Evolutionary conservation across 805 yeast genomes (phyloP).

Genomic region (Teunomyces cretensis): DNA sequence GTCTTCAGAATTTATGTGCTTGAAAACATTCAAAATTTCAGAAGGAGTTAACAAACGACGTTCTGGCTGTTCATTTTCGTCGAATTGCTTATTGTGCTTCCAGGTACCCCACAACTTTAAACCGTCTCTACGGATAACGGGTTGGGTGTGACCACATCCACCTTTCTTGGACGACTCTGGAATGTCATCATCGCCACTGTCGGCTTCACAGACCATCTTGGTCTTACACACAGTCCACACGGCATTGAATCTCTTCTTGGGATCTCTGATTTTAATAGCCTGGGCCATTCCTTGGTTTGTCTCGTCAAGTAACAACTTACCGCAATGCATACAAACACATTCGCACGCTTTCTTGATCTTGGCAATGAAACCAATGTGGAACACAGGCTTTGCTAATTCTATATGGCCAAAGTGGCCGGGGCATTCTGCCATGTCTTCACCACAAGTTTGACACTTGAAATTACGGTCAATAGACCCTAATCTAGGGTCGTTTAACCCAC

Average conservation of each 20-base stretch:
- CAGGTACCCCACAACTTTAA: conserved; percentile 97
- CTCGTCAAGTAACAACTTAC: conserved; percentile 88
- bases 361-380: conserved; percentile 94
- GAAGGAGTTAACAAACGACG: conserved; percentile 83
- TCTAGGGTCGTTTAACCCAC: conserved; percentile 96
- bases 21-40: conserved; percentile 88
- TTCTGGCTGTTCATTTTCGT: conserved; percentile 88
- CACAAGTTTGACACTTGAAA: conserved; percentile 98
- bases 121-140: conserved; percentile 94
- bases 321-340: conserved; percentile 98
- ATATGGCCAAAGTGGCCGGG: conserved; percentile 99
- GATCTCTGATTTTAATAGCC: conserved; percentile 85
- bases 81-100: conserved; percentile 82
- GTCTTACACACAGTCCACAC: conserved; percentile 92
- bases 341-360: conserved; percentile 95
- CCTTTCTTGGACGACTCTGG: conserved; percentile 68
- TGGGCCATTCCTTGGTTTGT: conserved; percentile 77
- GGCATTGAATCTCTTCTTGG: conserved; percentile 94
- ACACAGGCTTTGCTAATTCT: conserved; percentile 96
- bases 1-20: conserved; percentile 85
- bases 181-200: conserved; percentile 54
- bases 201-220: conserved; percentile 95
- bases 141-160: conserved; percentile 98
- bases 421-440: conserved; percentile 98
- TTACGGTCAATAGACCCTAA: conserved; percentile 96